These are phyloP conservation scores for Chloranthus sessilifolius DNA, from an alignment of 164 flowering plant species.

Conservation along the genomic window DNA sequence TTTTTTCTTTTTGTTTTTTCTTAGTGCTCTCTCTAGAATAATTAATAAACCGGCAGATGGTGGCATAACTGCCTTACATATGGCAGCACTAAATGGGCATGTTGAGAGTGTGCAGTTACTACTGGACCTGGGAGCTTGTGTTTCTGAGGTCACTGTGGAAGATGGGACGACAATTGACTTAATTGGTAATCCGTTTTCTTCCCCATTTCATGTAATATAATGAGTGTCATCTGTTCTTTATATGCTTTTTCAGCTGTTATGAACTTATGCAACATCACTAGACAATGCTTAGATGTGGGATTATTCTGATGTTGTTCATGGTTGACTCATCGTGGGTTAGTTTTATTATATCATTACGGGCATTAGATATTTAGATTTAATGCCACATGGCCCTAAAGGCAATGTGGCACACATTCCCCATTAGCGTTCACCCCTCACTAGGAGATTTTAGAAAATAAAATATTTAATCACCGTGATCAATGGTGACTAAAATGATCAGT, in stretches of 20 bases:
- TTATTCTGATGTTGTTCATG: no score
- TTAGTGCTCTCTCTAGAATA: conserved; percentile 53
- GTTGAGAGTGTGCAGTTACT: conserved; percentile 67
- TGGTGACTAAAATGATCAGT: no score
- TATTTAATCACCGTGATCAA: no score
- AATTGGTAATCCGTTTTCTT: conserved; percentile 42
- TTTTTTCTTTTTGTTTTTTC: conserved; percentile 9
- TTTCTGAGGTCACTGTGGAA: conserved; percentile 60
- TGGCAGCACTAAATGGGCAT: conserved; percentile 96
- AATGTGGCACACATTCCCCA: no score
- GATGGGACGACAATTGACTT: conserved; percentile 94
- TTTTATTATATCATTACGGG: no score
- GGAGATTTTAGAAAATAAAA: no score
- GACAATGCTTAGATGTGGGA: no score
- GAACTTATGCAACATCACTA: not conserved
- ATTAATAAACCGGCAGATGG: conserved; percentile 84
- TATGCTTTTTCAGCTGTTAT: not conserved
- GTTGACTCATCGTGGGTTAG: no score
- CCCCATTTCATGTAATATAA: not conserved
- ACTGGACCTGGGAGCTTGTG: conserved; percentile 77
- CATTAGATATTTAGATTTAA: no score
- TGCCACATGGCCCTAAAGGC: no score
- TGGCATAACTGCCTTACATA: conserved; percentile 91
- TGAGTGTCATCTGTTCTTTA: not conserved
- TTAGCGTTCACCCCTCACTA: no score